These are phyloP conservation scores for Clohesyomyces aquaticus DNA, from an alignment of 495 filamentous ascomycete genomes.

Conservation along the genomic window DNA sequence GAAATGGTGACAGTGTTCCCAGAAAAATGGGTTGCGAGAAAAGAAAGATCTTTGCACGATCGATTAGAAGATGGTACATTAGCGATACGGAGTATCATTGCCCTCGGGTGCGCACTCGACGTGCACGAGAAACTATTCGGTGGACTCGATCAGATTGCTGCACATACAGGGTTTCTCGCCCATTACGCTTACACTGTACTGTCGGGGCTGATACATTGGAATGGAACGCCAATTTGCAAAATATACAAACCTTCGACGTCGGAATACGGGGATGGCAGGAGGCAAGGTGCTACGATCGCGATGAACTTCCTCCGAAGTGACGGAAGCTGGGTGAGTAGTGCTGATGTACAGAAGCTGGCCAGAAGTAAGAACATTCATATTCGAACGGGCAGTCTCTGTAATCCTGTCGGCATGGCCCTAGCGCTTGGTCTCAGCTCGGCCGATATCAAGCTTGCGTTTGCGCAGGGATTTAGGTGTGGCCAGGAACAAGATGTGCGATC, in stretches of 20 bases:
- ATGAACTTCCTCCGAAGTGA: conserved; percentile 65
- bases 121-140: conserved; percentile 65
- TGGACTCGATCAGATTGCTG: conserved; percentile 63
- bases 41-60: conserved; percentile 63
- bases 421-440: conserved; percentile 54
- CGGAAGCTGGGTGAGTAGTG: conserved; percentile 61
- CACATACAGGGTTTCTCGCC: conserved; percentile 64
- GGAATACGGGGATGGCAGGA: conserved; percentile 58
- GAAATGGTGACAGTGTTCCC: conserved; percentile 65
- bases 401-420: conserved; percentile 58
- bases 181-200: conserved; percentile 57
- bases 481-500: conserved; percentile 56
- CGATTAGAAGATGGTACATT: conserved; percentile 77
- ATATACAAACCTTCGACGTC: conserved; percentile 62
- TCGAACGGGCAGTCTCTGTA: conserved; percentile 69
- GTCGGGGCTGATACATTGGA: conserved; percentile 58
- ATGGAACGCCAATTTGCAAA: conserved; percentile 59
- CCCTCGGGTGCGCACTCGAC: conserved; percentile 69
- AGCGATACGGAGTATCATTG: conserved; percentile 77
- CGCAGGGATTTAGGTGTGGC: conserved; percentile 67
- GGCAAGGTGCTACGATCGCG: conserved; percentile 72
- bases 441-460: conserved; percentile 65
- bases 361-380: conserved; percentile 66
- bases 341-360: conserved; percentile 65
- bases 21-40: conserved; percentile 67